A percentile compares a stretch with the other conserved stretches of the same genome.
phyloP scores from a whole-genome alignment of 1,139 yeast genomes.

The Taphrina populina region DNA sequence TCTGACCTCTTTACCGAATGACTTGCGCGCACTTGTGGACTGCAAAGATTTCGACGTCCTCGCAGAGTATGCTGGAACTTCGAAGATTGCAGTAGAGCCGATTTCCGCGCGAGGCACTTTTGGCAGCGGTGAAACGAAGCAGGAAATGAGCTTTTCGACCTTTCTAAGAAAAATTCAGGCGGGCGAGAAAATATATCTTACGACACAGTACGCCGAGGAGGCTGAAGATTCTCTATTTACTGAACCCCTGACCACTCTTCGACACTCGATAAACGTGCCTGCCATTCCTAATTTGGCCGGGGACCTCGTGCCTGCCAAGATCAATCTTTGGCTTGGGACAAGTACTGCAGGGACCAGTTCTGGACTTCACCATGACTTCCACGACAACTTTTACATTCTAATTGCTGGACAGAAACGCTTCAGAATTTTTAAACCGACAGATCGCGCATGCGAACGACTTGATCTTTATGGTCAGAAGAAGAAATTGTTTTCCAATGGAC shows the following conservation, averaged over 20 bases:
- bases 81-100: slow-evolving; percentile 29
- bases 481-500: slow-evolving; percentile 25
- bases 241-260: slow-evolving; percentile 15
- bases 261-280: not conserved
- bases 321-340: slow-evolving; percentile 34
- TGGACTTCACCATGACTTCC: slow-evolving; percentile 36
- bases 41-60: slow-evolving; percentile 14
- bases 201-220: slow-evolving; percentile 31
- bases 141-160: slow-evolving; percentile 17
- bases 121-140: slow-evolving; percentile 32
- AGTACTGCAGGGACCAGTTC: slow-evolving; percentile 21
- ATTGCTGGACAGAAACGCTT: slow-evolving; percentile 32
- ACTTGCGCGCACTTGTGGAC: not conserved
- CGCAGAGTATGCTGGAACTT: slow-evolving; percentile 11
- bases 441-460: slow-evolving; percentile 3
- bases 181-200: slow-evolving; percentile 32
- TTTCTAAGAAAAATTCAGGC: slow-evolving; percentile 16
- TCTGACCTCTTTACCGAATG: slow-evolving; percentile 14
- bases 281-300: slow-evolving; percentile 17
- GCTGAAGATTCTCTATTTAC: slow-evolving; percentile 25
- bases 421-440: slow-evolving; percentile 25
- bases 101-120: slow-evolving; percentile 21
- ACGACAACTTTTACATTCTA: slow-evolving; percentile 34
- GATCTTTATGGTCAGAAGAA: slow-evolving; percentile 20
- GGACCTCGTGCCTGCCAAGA: slow-evolving; percentile 29